phyloP scores from a whole-genome alignment of 352 stramenopile species.

The Globisporangium yorkense region DNA sequence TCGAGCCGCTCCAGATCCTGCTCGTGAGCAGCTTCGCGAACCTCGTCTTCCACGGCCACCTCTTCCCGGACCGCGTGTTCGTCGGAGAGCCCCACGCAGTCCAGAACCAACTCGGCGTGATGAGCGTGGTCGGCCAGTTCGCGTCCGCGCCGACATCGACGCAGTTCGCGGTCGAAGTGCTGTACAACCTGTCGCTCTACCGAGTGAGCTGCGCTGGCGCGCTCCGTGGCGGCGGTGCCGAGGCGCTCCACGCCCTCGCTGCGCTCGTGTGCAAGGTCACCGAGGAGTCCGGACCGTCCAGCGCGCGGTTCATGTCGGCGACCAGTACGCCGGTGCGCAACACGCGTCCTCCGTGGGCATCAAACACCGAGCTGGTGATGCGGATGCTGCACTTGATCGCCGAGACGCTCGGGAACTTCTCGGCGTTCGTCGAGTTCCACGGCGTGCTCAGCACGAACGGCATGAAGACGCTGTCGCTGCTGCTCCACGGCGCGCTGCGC shows the following conservation, averaged over 20 bases:
- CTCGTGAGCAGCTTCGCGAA: slow-evolving; percentile 66
- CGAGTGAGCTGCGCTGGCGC: slow-evolving; percentile 42
- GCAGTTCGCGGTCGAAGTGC: slow-evolving; percentile 49
- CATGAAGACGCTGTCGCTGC: slow-evolving; percentile 46
- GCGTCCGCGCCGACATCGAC: slow-evolving; percentile 26
- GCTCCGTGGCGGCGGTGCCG: slow-evolving; percentile 49
- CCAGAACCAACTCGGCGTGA: slow-evolving; percentile 58
- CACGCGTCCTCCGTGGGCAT: slow-evolving; percentile 7
- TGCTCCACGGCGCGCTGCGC: slow-evolving; percentile 37
- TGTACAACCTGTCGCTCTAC: slow-evolving; percentile 73
- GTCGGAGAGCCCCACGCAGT: slow-evolving; percentile 62
- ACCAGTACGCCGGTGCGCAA: neutral
- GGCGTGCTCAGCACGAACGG: slow-evolving; percentile 32
- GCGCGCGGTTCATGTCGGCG: slow-evolving; percentile 6
- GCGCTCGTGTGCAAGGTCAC: slow-evolving; percentile 37
- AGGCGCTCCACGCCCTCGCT: slow-evolving; percentile 47
- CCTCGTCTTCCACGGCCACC: slow-evolving; percentile 54
- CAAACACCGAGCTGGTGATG: slow-evolving; percentile 13
- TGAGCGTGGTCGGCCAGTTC: slow-evolving; percentile 60
- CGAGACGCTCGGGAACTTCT: slow-evolving; percentile 64
- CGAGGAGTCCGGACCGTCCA: slow-evolving; percentile 22
- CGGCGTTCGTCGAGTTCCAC: slow-evolving; percentile 57
- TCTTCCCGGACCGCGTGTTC: slow-evolving; percentile 68
- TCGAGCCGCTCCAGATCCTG: slow-evolving; percentile 50
- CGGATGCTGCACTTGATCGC: slow-evolving; percentile 41